Conservation (phyloP, 2,329 filamentous ascomycete species). For the Graphilbum sp. region DNA sequence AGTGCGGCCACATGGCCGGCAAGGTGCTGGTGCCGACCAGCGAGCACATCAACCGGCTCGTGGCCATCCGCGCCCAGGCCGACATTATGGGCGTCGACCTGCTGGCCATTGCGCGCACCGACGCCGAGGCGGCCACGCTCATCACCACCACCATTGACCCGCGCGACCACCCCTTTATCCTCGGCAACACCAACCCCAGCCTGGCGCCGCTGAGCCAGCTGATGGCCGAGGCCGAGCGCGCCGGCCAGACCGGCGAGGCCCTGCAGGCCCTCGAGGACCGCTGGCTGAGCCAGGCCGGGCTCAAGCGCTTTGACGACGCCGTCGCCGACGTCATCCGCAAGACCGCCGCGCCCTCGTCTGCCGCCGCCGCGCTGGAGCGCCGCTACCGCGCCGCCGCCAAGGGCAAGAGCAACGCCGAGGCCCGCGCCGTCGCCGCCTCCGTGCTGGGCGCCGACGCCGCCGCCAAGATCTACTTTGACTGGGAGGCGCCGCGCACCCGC, state of each 20-base stretch:
- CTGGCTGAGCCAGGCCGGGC: slow-evolving; percentile 62
- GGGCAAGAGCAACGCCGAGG: slow-evolving; percentile 76
- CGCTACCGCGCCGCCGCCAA: slow-evolving; percentile 53
- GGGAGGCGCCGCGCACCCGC: slow-evolving; percentile 81
- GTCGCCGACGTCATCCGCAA: slow-evolving; percentile 60
- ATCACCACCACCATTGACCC: slow-evolving; percentile 94
- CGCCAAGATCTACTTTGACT: slow-evolving; percentile 77
- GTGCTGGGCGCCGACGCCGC: slow-evolving; percentile 56
- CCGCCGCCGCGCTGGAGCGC: slow-evolving; percentile 39
- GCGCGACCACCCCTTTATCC: slow-evolving; percentile 86
- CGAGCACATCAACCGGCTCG: slow-evolving; percentile 95
- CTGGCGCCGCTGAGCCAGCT: slow-evolving; percentile 78
- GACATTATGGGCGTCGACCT: slow-evolving; percentile 96
- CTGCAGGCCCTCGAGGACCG: slow-evolving; percentile 86
- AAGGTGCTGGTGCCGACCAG: slow-evolving; percentile 93
- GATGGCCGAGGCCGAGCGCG: slow-evolving; percentile 70
- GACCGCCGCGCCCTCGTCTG: slow-evolving; percentile 26
- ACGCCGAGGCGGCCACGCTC: slow-evolving; percentile 93
- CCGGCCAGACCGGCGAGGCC: slow-evolving; percentile 63
- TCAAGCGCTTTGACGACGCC: slow-evolving; percentile 83
- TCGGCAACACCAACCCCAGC: slow-evolving; percentile 72
- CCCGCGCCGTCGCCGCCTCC: slow-evolving; percentile 60
- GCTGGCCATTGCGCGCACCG: slow-evolving; percentile 80
- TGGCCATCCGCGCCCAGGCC: slow-evolving; percentile 91
- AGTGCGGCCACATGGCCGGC: slow-evolving; percentile 98